phyloP scores from a whole-genome alignment of 176 grass and related monocot species.

The Cenchrus americanus region DNA sequence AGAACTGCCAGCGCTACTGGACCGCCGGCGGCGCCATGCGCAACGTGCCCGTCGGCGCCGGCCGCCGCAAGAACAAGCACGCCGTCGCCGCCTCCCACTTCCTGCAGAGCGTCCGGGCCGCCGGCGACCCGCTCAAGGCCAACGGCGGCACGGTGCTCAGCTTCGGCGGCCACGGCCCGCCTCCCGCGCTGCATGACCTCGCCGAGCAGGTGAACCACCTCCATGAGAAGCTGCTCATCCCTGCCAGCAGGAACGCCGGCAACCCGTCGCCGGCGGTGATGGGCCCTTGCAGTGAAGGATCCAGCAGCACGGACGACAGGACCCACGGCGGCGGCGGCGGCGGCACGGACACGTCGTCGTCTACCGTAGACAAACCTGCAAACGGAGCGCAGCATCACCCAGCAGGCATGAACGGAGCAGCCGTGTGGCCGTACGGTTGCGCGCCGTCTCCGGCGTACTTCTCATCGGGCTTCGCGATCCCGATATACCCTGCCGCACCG shows the following conservation, averaged over 20 bases:
- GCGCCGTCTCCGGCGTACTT: conserved; percentile 48
- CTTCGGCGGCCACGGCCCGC: conserved; percentile 44
- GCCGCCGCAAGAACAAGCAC: conserved; percentile 81
- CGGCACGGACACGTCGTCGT: background rate
- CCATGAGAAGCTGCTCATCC: background rate
- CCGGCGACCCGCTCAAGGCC: conserved; percentile 13
- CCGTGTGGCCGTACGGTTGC: conserved; percentile 57
- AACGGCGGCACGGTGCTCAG: conserved; percentile 58
- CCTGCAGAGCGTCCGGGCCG: conserved; percentile 38
- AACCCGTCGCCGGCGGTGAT: background rate
- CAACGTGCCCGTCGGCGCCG: conserved; percentile 85
- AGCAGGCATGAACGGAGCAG: conserved; percentile 24
- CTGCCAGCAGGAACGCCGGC: background rate
- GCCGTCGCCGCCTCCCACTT: conserved; percentile 49
- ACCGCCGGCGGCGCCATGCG: conserved; percentile 89
- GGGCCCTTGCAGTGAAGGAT: conserved; percentile 38
- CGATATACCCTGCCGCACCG: conserved; percentile 56
- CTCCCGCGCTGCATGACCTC: conserved; percentile 18
- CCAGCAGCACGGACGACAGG: conserved; percentile 44
- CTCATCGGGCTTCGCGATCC: conserved; percentile 55
- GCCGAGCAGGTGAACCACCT: conserved; percentile 15
- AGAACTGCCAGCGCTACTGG: conserved; percentile 97
- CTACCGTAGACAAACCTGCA: background rate
- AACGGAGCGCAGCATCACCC: conserved; percentile 22
- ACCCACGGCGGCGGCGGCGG: background rate